phyloP scores from a whole-genome alignment of 257 asterid species.

The Lycium ferocissimum region DNA sequence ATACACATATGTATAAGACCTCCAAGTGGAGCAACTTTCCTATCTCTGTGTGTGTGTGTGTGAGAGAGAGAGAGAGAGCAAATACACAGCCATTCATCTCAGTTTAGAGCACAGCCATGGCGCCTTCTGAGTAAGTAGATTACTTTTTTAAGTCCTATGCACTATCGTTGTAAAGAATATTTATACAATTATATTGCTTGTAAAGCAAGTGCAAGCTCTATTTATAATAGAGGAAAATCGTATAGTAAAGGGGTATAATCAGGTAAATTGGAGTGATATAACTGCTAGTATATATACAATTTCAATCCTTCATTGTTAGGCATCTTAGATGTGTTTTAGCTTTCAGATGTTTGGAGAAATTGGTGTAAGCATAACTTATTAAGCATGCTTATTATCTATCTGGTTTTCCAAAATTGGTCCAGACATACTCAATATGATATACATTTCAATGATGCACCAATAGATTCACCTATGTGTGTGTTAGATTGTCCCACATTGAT shows the following conservation, averaged over 20 bases:
- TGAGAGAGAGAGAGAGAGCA: neutral
- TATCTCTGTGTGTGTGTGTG: too few species aligned
- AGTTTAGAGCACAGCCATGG: constrained; percentile 17
- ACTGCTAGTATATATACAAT: neutral
- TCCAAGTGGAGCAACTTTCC: neutral
- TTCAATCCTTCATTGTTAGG: neutral
- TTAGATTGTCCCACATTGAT: neutral
- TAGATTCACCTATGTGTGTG: neutral
- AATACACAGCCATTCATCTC: constrained; percentile 1
- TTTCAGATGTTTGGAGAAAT: neutral
- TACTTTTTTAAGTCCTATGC: neutral
- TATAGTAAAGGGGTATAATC: neutral
- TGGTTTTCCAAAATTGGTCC: neutral
- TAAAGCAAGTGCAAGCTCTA: neutral
- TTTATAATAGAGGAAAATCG: neutral
- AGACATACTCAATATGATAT: neutral
- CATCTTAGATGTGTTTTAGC: neutral
- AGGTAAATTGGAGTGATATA: neutral
- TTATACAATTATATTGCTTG: neutral
- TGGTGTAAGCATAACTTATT: neutral
- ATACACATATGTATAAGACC: constrained; percentile 5
- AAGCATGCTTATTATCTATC: neutral
- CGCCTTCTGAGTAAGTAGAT: neutral
- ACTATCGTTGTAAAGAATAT: neutral
- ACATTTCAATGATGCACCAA: neutral